Evolutionary conservation across 2,329 filamentous ascomycete genomes (phyloP).

Genomic region (Plectosphaerella cucumerina): DNA sequence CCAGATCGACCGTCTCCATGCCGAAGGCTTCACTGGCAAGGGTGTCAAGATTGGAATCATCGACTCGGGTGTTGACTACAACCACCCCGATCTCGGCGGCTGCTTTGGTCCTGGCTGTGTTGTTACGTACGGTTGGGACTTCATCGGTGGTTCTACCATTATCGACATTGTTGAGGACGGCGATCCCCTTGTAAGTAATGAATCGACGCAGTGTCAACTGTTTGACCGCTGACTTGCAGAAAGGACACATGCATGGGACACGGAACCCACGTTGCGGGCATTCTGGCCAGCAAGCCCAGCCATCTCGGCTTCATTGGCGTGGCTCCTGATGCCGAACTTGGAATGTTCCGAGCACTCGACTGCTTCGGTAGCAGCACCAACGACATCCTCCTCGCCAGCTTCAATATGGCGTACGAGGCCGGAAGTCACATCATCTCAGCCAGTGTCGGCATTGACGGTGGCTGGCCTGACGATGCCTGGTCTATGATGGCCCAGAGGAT

Average conservation of each 20-base stretch:
- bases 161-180: slow-evolving; percentile 26
- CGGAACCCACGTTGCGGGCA: slow-evolving; percentile 41
- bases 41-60: slow-evolving; percentile 38
- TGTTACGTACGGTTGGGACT: slow-evolving; percentile 41
- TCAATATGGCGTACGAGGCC: slow-evolving; percentile 37
- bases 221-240: too few species aligned
- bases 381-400: slow-evolving; percentile 36
- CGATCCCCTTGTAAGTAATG: slow-evolving; percentile 26
- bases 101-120: slow-evolving; percentile 46
- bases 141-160: slow-evolving; percentile 35
- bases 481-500: slow-evolving; percentile 21
- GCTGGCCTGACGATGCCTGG: slow-evolving; percentile 21
- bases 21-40: slow-evolving; percentile 38
- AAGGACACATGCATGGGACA: slow-evolving; percentile 32
- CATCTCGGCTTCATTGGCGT: slow-evolving; percentile 33
- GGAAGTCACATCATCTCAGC: slow-evolving; percentile 28
- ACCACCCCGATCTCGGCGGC: slow-evolving; percentile 46
- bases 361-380: slow-evolving; percentile 27
- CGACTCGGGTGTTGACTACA: slow-evolving; percentile 41
- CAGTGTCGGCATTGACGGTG: slow-evolving; percentile 19
- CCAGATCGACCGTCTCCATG: slow-evolving; percentile 35
- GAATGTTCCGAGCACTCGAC: slow-evolving; percentile 33
- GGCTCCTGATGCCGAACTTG: slow-evolving; percentile 34
- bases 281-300: slow-evolving; percentile 38
- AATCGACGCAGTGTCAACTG: too few species aligned